These are phyloP conservation scores for Dissophora globulifera DNA, from an alignment of 192 early-diverging fungal species.

Conservation along the genomic window DNA sequence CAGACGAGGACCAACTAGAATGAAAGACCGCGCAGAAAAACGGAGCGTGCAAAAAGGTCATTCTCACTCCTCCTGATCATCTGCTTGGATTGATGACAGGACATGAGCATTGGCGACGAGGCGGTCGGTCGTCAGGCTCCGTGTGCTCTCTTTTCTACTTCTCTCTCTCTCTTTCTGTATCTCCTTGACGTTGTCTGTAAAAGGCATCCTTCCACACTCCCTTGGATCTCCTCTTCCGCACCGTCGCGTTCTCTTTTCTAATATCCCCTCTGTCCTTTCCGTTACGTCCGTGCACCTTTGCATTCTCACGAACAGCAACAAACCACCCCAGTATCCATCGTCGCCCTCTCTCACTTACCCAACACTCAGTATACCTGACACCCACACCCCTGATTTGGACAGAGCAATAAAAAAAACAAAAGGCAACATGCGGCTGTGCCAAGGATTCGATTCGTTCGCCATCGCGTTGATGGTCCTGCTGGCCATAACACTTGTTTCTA, in stretches of 20 bases:
- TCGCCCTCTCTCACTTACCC: neutral
- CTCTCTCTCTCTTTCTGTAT: neutral
- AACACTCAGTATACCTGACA: neutral
- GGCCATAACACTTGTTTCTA: neutral
- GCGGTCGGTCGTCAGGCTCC: too few species aligned
- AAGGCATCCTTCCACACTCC: too few species aligned
- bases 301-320: too few species aligned
- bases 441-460: neutral
- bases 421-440: constrained; percentile 8
- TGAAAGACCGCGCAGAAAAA: neutral
- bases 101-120: too few species aligned
- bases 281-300: too few species aligned
- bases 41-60: too few species aligned
- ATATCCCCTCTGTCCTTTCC: too few species aligned
- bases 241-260: neutral
- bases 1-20: neutral
- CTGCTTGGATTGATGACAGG: too few species aligned
- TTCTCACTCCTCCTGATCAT: too few species aligned
- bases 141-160: too few species aligned
- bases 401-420: neutral
- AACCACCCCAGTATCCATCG: too few species aligned
- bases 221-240: neutral
- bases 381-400: neutral
- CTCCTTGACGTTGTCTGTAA: too few species aligned
- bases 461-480: neutral